Base-by-base conservation (phyloP, 2,329 filamentous ascomycete genomes). In the Phaeomoniella chlamydospora region DNA sequence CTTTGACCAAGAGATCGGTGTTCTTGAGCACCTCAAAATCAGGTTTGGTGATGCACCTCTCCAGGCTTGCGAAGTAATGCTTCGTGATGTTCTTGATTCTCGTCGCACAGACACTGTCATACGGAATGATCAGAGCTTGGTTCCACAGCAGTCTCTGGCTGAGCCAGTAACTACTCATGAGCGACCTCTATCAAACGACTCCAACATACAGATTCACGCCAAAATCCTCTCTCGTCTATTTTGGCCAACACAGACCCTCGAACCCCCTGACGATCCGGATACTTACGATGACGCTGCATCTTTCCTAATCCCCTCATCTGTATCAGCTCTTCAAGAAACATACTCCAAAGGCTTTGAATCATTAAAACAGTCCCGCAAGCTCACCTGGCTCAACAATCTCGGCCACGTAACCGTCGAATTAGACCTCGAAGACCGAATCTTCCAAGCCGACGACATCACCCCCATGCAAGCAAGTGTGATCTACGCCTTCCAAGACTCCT, bases 31-130 rank as follows among this genome's bases (percentile, higher is more conserved):
- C 6, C 70, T 98, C 40, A 94, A 94, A 61, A 70, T 83, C 41
- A 77, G 87, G 5, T 87, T 94, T 38, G 88, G 88, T 15, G 85
- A 94, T 45, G 70, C 72, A 17, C 77, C 84, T 12, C 64, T 98
- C 32, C 90, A 96, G 53, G 82, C 83, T 34, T 94, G 87, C 56
- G 88, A 98, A 52, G 90, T 98, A 49, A 98, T 98, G 90, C 72
- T 98, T 39, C 83, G 80, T 43, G 90, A 98, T 53, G 81, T 96
- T 22, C 72, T 81, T 44, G 87, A 94, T 50, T 93, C 86, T 2
- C 69, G 70, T 41, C 70, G 74, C 30, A 73, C 92, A 40, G 82
- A 94, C 51, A 61, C 66, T 5, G 63, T 70, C 10, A 74, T 94
- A 33, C 65, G 74, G 30, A 68, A 66, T 38, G 63, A 62, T 29